Evolutionary conservation across 176 grass and related monocot genomes (phyloP).

Genomic region (Tillandsia leiboldiana): DNA sequence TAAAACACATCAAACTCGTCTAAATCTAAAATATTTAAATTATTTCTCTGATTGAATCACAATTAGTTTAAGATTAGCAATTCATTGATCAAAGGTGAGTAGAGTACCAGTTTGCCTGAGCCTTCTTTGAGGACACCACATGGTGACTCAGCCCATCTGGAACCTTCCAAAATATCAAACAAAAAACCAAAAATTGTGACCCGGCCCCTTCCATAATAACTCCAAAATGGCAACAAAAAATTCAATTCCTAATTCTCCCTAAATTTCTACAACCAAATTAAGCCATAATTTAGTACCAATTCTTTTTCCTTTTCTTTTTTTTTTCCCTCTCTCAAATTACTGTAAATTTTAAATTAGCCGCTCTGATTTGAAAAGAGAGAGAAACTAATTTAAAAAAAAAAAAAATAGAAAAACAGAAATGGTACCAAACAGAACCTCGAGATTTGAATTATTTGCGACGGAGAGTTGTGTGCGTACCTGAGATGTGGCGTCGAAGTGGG

Average conservation of each 20-base stretch:
- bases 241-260: background rate
- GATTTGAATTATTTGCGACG: background rate
- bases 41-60: constrained; percentile 5
- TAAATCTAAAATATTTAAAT: background rate
- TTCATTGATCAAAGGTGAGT: too few species aligned
- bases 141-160: constrained; percentile 56
- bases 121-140: constrained; percentile 78
- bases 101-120: constrained; percentile 81
- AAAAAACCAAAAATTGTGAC: background rate
- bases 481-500: constrained; percentile 45
- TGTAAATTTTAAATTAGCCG: too few species aligned
- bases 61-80: background rate
- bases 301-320: background rate
- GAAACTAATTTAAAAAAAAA: background rate
- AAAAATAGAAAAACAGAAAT: constrained; percentile 2
- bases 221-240: too few species aligned
- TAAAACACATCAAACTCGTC: too few species aligned
- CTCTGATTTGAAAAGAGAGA: too few species aligned
- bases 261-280: constrained; percentile 1
- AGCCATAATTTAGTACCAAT: background rate
- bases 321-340: too few species aligned
- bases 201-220: too few species aligned
- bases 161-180: constrained; percentile 27
- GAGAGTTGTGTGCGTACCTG: constrained; percentile 28
- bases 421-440: background rate